A percentile compares a stretch with the other conserved stretches of the same genome.
Evolutionary conservation across 2,329 filamentous ascomycete genomes (phyloP).

Genomic region (Coniella lustricola): DNA sequence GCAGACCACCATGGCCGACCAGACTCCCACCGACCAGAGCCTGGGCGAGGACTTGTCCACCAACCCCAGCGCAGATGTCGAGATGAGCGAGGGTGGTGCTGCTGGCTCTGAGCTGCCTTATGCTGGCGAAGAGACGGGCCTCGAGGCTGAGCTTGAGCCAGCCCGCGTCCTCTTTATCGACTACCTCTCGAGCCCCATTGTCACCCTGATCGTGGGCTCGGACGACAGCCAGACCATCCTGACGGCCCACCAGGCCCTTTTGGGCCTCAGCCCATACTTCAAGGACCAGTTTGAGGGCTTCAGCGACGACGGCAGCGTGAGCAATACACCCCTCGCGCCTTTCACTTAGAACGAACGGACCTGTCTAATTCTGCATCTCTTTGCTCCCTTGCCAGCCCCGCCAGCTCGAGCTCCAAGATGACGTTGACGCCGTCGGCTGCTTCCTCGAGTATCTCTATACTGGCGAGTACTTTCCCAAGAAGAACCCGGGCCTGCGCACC

Average conservation of each 20-base stretch:
- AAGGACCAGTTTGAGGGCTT: constrained; percentile 55
- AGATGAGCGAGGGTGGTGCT: constrained; percentile 25
- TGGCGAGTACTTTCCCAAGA: constrained; percentile 75
- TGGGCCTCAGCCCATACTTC: constrained; percentile 71
- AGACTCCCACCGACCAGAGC: constrained; percentile 24
- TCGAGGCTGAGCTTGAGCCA: constrained; percentile 20
- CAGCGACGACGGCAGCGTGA: constrained; percentile 52
- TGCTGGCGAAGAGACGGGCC: constrained; percentile 29
- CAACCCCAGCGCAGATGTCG: constrained; percentile 28
- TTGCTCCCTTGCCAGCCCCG: constrained; percentile 39
- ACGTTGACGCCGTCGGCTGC: constrained; percentile 67
- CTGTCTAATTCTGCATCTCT: too few species aligned
- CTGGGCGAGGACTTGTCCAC: constrained; percentile 24
- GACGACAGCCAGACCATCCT: constrained; percentile 56
- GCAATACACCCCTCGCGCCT: constrained; percentile 25
- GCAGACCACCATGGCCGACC: constrained; percentile 24
- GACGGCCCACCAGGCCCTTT: constrained; percentile 71
- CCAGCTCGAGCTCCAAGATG: constrained; percentile 62
- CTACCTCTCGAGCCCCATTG: constrained; percentile 62
- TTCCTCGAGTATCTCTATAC: constrained; percentile 83
- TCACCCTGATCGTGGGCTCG: constrained; percentile 59
- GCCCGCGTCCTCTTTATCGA: constrained; percentile 41
- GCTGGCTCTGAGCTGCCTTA: constrained; percentile 29
- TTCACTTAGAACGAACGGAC: background rate
- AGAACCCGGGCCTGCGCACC: constrained; percentile 53